Evolutionary conservation across 2,329 filamentous ascomycete genomes (phyloP).

Genomic region (Paecilomyces fulvus): DNA sequence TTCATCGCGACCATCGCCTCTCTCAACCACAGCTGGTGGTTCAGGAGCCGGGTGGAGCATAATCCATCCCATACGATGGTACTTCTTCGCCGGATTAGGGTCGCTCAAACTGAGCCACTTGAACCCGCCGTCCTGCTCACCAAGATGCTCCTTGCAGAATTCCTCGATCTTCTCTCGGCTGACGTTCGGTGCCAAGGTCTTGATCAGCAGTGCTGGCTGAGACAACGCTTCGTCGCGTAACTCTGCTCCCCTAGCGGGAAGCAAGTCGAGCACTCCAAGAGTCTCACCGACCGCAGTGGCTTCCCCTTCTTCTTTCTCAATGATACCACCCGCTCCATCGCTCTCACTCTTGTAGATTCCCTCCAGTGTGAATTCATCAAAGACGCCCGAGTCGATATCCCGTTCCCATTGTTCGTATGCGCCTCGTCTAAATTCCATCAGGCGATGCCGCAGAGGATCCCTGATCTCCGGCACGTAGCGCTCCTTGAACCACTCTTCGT

Average conservation of each 20-base stretch:
- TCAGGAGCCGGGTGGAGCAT: constrained; percentile 80
- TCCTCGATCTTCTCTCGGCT: constrained; percentile 86
- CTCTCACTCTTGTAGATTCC: constrained; percentile 89
- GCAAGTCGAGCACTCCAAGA: constrained; percentile 80
- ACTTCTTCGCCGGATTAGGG: constrained; percentile 93
- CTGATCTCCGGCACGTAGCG: constrained; percentile 80
- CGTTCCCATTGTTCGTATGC: constrained; percentile 82
- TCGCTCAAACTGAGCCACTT: constrained; percentile 95
- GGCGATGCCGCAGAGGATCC: constrained; percentile 62
- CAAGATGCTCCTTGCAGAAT: constrained; percentile 89
- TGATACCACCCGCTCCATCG: constrained; percentile 72
- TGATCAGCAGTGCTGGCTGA: constrained; percentile 91
- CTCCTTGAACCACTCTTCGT: constrained; percentile 97
- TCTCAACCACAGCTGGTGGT: constrained; percentile 55
- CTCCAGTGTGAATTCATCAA: constrained; percentile 91
- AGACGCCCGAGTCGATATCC: constrained; percentile 73
- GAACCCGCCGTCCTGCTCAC: constrained; percentile 83
- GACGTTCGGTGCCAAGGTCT: constrained; percentile 94
- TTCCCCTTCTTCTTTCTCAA: constrained; percentile 95
- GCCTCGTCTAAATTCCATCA: constrained; percentile 71
- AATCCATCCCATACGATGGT: constrained; percentile 97
- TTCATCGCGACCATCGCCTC: constrained; percentile 65
- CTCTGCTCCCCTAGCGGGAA: constrained; percentile 75
- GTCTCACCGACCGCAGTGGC: constrained; percentile 86
- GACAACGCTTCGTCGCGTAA: constrained; percentile 80